Evolutionary conservation across 768 basidiomycete species (phyloP).

Genomic region (Psilocybe azurescens): DNA sequence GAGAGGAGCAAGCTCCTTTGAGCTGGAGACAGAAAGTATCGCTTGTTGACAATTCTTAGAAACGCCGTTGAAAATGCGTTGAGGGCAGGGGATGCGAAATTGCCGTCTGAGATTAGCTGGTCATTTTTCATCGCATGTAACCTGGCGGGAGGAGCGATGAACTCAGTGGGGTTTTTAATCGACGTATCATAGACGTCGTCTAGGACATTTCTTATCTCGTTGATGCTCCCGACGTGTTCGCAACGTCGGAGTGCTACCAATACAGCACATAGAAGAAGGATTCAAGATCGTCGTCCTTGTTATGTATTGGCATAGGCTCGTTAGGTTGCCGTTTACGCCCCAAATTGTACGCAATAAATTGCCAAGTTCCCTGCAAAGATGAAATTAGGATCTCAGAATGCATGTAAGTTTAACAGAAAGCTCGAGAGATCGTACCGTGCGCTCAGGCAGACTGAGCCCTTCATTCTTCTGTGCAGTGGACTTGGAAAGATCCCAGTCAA

Average conservation of each 20-base stretch:
- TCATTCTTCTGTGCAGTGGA: neutral
- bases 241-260: neutral
- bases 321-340: neutral
- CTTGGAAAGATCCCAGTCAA: neutral
- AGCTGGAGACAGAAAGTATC: no score
- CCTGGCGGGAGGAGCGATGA: no score
- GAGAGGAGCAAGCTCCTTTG: no score
- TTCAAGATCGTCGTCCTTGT: neutral
- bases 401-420: no score
- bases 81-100: no score
- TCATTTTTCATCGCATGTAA: no score
- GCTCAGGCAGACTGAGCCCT: neutral
- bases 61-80: no score
- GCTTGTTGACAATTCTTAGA: no score
- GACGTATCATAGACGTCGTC: no score
- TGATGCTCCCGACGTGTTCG: neutral
- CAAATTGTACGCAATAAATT: neutral
- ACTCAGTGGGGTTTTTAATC: no score
- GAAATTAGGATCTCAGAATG: neutral
- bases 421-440: neutral
- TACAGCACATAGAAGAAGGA: neutral
- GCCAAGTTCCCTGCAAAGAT: neutral
- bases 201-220: neutral
- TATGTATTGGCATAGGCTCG: neutral
- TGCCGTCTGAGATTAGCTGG: no score